Evolutionary conservation across 306 rosid species (phyloP).

Genomic region (Citrullus amarus): DNA sequence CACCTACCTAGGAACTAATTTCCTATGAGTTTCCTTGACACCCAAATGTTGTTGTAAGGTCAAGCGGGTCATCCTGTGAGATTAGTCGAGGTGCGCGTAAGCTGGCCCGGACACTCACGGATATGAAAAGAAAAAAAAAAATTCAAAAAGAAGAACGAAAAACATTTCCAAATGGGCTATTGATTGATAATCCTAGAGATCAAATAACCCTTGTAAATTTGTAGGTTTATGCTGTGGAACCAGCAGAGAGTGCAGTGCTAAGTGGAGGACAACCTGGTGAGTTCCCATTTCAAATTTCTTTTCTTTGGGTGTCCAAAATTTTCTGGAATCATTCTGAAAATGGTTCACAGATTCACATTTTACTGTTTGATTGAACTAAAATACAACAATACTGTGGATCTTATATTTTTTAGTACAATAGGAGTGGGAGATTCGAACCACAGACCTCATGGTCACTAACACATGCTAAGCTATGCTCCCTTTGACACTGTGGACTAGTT

Average conservation of each 20-base stretch:
- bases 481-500: too few species aligned
- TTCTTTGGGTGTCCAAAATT: not conserved
- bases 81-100: too few species aligned
- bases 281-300: not conserved
- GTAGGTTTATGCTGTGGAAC: conserved; percentile 72
- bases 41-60: too few species aligned
- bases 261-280: conserved; percentile 66
- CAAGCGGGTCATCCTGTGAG: too few species aligned
- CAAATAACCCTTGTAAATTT: not conserved
- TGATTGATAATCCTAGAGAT: not conserved
- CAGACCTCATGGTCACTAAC: too few species aligned
- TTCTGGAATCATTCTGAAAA: not conserved
- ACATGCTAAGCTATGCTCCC: too few species aligned
- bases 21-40: too few species aligned
- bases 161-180: not conserved
- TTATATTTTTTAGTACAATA: too few species aligned
- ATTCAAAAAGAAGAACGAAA: not conserved
- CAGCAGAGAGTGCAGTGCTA: conserved; percentile 61
- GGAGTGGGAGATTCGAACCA: too few species aligned
- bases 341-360: not conserved
- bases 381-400: not conserved
- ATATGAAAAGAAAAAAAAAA: too few species aligned
- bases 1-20: too few species aligned
- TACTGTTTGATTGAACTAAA: not conserved
- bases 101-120: too few species aligned